These are phyloP conservation scores for Rhodotorula glutinis DNA, from an alignment of 1,284 basidiomycete species.

Conservation along the genomic window DNA sequence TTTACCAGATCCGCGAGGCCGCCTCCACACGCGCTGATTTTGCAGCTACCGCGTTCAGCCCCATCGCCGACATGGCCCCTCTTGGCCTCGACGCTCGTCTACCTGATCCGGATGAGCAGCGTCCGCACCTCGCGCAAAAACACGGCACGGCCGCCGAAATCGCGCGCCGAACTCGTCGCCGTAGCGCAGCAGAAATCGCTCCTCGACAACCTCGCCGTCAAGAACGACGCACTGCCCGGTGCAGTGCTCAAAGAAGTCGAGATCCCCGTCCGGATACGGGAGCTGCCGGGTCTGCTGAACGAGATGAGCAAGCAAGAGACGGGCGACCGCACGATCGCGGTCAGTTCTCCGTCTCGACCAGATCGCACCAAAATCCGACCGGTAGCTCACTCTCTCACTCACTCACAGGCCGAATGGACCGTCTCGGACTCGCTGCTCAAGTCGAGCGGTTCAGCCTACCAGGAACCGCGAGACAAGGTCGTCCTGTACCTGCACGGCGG, in stretches of 20 bases:
- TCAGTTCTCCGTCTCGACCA: background rate
- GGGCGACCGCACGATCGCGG: constrained; percentile 8
- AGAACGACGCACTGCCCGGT: background rate
- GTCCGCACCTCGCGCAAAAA: background rate
- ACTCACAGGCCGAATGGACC: constrained; percentile 29
- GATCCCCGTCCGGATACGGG: background rate
- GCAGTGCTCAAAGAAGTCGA: constrained; percentile 1
- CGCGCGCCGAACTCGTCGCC: background rate
- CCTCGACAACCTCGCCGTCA: background rate
- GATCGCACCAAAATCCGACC: too few relatives aligned
- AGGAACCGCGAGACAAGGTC: background rate
- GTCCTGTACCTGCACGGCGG: constrained; percentile 6
- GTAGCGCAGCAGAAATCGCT: background rate
- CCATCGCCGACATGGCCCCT: constrained; percentile 1
- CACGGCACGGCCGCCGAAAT: background rate
- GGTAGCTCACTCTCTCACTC: background rate
- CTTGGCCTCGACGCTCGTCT: constrained; percentile 1
- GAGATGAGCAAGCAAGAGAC: background rate
- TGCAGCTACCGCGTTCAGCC: background rate
- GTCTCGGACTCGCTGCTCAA: constrained; percentile 11
- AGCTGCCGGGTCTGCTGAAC: background rate
- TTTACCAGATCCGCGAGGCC: too few relatives aligned
- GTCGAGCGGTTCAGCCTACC: background rate
- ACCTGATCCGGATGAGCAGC: background rate
- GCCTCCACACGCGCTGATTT: background rate